phyloP scores from a whole-genome alignment of 2,329 filamentous ascomycete genomes.

The Emergomyces pasteurianus region DNA sequence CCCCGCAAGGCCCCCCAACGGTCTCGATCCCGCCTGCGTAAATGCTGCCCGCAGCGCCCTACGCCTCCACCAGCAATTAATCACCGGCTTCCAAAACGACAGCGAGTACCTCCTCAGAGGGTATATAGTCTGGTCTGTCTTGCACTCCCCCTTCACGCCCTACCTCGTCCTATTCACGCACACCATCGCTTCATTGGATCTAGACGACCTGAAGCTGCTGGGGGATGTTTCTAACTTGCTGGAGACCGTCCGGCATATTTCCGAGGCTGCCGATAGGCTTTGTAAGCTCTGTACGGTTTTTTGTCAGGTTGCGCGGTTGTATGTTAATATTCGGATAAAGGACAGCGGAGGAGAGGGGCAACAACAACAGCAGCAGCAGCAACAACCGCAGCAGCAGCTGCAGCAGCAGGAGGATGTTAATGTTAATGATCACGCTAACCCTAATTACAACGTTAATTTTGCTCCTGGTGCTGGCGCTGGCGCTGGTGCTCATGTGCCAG shows the following conservation, averaged over 20 bases:
- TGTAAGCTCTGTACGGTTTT: constrained; percentile 52
- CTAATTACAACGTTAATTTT: background rate
- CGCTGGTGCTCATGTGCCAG: background rate
- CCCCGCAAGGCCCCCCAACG: constrained; percentile 10
- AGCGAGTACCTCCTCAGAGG: constrained; percentile 19
- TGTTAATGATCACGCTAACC: background rate
- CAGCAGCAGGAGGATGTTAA: background rate
- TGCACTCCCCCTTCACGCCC: constrained; percentile 38
- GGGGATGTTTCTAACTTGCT: constrained; percentile 47
- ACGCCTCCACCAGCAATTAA: constrained; percentile 21
- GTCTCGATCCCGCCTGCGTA: constrained; percentile 27
- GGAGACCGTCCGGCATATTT: constrained; percentile 39
- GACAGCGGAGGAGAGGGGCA: constrained; percentile 26
- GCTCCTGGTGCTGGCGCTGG: background rate
- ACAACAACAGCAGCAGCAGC: background rate
- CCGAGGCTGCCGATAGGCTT: constrained; percentile 48
- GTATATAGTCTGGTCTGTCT: constrained; percentile 28
- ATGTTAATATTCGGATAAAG: constrained; percentile 47
- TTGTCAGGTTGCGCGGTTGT: constrained; percentile 48
- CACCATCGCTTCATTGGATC: constrained; percentile 40
- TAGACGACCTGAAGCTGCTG: constrained; percentile 43
- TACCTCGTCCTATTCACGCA: constrained; percentile 41
- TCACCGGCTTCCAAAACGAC: constrained; percentile 17
- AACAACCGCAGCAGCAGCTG: background rate
- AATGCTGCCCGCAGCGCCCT: constrained; percentile 26